Evolutionary conservation across 805 yeast species (phyloP).

Genomic region (Lipomyces mesembrius): DNA sequence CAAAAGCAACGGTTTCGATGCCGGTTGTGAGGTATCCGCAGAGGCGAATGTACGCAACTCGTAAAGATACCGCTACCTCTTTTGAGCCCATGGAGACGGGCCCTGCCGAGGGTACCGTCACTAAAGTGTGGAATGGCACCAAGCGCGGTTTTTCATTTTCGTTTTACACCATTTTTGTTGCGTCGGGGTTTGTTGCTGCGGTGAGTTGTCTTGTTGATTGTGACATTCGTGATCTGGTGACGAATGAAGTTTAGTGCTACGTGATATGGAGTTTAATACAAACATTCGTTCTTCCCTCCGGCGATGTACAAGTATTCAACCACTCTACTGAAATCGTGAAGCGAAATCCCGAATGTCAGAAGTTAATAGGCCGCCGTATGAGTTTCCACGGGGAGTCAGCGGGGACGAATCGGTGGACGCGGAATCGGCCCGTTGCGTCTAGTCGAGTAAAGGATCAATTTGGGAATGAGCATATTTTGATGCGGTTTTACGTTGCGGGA

Average conservation of each 20-base stretch:
- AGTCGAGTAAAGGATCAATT: constrained; percentile 63
- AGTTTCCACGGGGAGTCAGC: constrained; percentile 76
- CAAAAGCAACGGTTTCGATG: neutral
- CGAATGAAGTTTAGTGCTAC: neutral
- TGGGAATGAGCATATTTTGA: constrained; percentile 73
- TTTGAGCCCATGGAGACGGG: neutral
- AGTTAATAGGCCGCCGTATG: constrained; percentile 61
- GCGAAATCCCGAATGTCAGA: constrained; percentile 61
- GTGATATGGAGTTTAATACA: constrained; percentile 48
- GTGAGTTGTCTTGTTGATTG: constrained; percentile 5
- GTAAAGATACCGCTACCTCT: neutral
- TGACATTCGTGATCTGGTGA: neutral
- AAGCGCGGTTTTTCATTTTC: constrained; percentile 16
- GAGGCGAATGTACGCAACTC: neutral
- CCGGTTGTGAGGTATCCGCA: neutral
- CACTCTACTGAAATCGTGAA: constrained; percentile 75
- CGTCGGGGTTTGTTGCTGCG: neutral
- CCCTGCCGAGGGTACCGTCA: neutral
- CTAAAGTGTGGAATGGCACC: constrained; percentile 1
- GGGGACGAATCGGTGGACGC: constrained; percentile 70
- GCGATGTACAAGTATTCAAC: constrained; percentile 83
- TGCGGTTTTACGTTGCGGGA: constrained; percentile 81
- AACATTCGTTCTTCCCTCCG: constrained; percentile 79
- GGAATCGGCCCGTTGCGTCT: constrained; percentile 71
- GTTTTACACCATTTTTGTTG: neutral